These are phyloP conservation scores for Apiospora aurea DNA, from an alignment of 2,329 filamentous ascomycete genomes.

Conservation along the genomic window DNA sequence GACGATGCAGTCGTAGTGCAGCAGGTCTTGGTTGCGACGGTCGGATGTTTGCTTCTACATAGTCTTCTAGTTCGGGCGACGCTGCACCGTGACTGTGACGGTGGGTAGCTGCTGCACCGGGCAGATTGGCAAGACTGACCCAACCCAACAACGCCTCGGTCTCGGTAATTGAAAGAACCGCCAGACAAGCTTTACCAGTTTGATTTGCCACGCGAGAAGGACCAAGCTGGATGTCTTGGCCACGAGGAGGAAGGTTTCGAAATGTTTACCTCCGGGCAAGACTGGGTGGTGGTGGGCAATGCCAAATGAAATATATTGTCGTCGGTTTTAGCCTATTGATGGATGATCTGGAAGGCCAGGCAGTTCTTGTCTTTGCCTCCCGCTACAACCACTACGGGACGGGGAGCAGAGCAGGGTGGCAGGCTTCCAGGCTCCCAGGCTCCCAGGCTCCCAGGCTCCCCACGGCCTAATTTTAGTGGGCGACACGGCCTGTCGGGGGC, in stretches of 20 bases:
- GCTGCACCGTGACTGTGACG: neutral
- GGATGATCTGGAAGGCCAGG: neutral
- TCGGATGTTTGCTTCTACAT: neutral
- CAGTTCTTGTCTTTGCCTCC: neutral
- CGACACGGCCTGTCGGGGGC: neutral
- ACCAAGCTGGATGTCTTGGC: neutral
- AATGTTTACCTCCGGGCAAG: neutral
- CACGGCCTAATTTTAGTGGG: slow-evolving; percentile 6
- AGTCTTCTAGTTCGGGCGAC: neutral
- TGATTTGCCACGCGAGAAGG: neutral
- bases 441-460: neutral
- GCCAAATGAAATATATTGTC: slow-evolving; percentile 6
- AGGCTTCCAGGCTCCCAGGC: neutral
- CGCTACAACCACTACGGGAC: too few species aligned
- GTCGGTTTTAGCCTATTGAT: slow-evolving; percentile 4
- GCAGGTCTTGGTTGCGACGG: neutral
- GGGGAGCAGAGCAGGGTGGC: neutral
- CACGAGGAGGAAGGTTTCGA: neutral
- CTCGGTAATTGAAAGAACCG: neutral
- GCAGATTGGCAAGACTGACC: neutral
- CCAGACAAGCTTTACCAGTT: neutral
- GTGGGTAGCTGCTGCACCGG: neutral
- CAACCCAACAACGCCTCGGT: slow-evolving; percentile 2
- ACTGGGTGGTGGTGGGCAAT: neutral
- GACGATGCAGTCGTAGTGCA: neutral